phyloP scores from a whole-genome alignment of 108 stramenopile genomes.

The Cylindrotheca closterium region DNA sequence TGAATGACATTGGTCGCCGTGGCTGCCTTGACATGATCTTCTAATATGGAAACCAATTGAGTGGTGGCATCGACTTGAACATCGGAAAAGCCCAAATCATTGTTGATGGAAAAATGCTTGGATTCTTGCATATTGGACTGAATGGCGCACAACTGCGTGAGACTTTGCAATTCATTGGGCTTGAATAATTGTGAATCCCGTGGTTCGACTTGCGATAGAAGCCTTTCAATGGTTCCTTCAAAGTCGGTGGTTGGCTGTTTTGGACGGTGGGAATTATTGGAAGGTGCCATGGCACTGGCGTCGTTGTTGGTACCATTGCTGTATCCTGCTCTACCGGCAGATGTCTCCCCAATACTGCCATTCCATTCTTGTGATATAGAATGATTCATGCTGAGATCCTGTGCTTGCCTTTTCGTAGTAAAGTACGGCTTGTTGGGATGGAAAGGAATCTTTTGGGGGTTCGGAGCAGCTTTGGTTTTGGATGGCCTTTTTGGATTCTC shows the following conservation, averaged over 20 bases:
- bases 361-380: no score
- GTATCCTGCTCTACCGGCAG: no score
- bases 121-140: not conserved
- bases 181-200: slow-evolving; percentile 11
- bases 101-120: not conserved
- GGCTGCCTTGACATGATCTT: slow-evolving; percentile 32
- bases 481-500: no score
- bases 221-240: slow-evolving; percentile 14
- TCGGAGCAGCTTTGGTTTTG: no score
- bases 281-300: not conserved
- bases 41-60: slow-evolving; percentile 29
- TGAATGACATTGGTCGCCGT: slow-evolving; percentile 29
- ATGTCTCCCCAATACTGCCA: no score
- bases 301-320: not conserved
- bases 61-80: slow-evolving; percentile 27
- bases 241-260: slow-evolving; percentile 4
- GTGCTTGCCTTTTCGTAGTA: no score
- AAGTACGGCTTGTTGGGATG: no score
- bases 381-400: no score
- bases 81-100: slow-evolving; percentile 29
- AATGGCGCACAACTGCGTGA: slow-evolving; percentile 8
- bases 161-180: slow-evolving; percentile 6
- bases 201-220: slow-evolving; percentile 17
- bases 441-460: no score
- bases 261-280: not conserved